Conservation (phyloP, 2,329 filamentous ascomycete genomes). For the Celoporthe dispersa region DNA sequence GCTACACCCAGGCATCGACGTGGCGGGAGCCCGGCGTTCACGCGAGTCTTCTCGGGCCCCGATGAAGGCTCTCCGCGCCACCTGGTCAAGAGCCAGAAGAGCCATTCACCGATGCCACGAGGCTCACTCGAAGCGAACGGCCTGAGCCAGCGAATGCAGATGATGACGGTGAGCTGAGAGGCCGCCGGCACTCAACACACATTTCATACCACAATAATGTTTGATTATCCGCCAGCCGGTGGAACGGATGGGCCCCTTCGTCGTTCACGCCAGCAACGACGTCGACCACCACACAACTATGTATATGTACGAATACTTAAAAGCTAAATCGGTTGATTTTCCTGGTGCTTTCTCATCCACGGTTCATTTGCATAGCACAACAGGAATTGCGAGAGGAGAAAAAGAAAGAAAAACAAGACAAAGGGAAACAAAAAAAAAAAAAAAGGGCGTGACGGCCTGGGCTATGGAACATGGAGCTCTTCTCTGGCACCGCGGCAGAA, state of each 20-base stretch:
- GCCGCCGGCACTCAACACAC: neutral
- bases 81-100: conserved; percentile 57
- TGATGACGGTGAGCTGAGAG: conserved; percentile 65
- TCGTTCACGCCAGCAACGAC: conserved; percentile 3
- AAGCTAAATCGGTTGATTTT: conserved; percentile 28
- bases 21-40: conserved; percentile 70
- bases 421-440: conserved; percentile 16
- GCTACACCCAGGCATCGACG: conserved; percentile 52
- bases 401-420: conserved; percentile 11
- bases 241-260: neutral
- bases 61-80: conserved; percentile 58
- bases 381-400: conserved; percentile 24
- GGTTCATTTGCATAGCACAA: conserved; percentile 30
- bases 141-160: conserved; percentile 60
- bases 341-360: conserved; percentile 14
- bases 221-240: conserved; percentile 26
- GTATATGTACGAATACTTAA: conserved; percentile 31
- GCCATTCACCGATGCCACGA: conserved; percentile 54
- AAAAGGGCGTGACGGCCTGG: conserved; percentile 23
- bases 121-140: conserved; percentile 55
- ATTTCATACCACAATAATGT: conserved; percentile 27
- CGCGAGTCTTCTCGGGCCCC: conserved; percentile 67
- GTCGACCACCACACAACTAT: conserved; percentile 21
- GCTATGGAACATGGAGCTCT: conserved; percentile 21
- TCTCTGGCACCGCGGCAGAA: conserved; percentile 25